These are phyloP conservation scores for Mycena indigotica DNA, from an alignment of 768 basidiomycete species.

Conservation along the genomic window DNA sequence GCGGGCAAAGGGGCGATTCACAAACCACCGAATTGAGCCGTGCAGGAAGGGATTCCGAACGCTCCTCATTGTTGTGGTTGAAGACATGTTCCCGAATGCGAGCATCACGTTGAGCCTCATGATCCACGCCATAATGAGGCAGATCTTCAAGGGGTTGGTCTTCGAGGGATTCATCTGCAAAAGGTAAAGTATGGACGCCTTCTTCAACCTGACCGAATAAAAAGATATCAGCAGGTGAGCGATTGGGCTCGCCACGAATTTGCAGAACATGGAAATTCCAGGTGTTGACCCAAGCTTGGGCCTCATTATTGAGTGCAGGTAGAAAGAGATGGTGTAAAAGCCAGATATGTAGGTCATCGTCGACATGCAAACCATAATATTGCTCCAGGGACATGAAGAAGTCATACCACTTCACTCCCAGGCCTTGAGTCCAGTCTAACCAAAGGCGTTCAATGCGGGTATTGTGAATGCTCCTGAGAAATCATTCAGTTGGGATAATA, in stretches of 20 bases:
- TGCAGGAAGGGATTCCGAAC: background rate
- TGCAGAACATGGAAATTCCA: conserved; percentile 39
- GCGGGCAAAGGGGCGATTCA: background rate
- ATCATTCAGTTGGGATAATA: conserved; percentile 4
- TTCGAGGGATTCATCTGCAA: background rate
- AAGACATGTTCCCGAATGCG: background rate
- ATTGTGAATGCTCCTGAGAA: conserved; percentile 41
- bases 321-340: conserved; percentile 42
- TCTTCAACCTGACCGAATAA: conserved; percentile 33
- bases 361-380: conserved; percentile 27
- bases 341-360: conserved; percentile 38
- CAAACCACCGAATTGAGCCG: too few species aligned
- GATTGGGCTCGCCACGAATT: conserved; percentile 15
- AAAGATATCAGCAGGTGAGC: conserved; percentile 32
- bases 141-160: too few species aligned
- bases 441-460: conserved; percentile 41
- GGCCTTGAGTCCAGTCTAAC: conserved; percentile 36
- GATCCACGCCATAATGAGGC: background rate
- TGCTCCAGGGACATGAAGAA: conserved; percentile 39
- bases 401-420: conserved; percentile 39
- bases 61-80: background rate
- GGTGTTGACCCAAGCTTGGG: conserved; percentile 28
- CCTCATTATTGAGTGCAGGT: conserved; percentile 31
- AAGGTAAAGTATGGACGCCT: conserved; percentile 18
- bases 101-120: background rate